Evolutionary conservation across 2,329 filamentous ascomycete genomes (phyloP), one percentile per base, ranked within the genome.

Genomic region (Fusarium udum): DNA sequence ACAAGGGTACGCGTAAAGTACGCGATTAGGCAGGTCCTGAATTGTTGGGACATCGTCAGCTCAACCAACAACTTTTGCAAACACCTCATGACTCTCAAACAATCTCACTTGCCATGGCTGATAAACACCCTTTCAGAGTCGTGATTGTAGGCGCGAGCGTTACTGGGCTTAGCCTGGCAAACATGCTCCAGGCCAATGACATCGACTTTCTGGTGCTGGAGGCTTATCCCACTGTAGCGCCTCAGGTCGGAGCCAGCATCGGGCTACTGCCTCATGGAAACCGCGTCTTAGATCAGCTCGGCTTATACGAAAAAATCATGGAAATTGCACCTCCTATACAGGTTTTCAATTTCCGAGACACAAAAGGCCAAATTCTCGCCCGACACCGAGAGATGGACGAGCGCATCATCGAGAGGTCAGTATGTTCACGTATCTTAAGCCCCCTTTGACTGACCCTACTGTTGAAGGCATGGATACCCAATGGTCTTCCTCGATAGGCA

Each of bases 191-290:
- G 26, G 31, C 37, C 26, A 51, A 32, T n/a, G 56, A 10, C 56
- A 61, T 64, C 3, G 56, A 64, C 20, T 61, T 32, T 22, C 22
- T 64, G 12, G 22, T 64, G 2, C 22, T 61, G 5, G 55, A 61
- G 28, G 61, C 61, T 8, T 36, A 51, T 31, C 43, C 37, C 2
- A 43, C 15, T 20, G 22, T 61, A 16, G 56, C 61, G 4, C 55
- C 61, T n/a, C 61, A 64, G 28, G 61, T 61, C 0, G 61, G 61
- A 7, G 61, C 61, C 2, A 61, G 61, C 15, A 63, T 63, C 18
- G 61, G 61, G 6, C n/a, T 63, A 5, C 28, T 64, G 8, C 61
- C 61, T 8, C 56, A 61, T 7, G 61, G 61, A 15, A 49, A 61
- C n/a, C 43, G 55, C 1, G 51, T 64, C 13, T 31, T 64, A 8